Base-by-base conservation (phyloP, 2,329 filamentous ascomycete genomes). In the Reticulascus tulasneorum region DNA sequence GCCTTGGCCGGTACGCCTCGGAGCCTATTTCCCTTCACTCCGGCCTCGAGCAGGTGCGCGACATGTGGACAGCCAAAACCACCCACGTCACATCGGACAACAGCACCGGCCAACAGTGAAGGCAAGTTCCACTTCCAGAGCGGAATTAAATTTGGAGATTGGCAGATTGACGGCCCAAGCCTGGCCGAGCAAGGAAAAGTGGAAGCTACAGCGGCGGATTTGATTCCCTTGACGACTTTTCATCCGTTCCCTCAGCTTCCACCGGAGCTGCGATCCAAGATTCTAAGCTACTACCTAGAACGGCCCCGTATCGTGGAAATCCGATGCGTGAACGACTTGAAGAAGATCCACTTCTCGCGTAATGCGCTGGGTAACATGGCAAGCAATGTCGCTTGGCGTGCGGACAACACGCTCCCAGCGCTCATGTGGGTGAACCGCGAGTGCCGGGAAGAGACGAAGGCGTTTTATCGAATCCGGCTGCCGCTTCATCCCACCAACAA, bases 221-320 rank as follows among this genome's bases (percentile, higher is more conserved):
- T 23, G 11, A 16, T 6, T 7, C 27, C 37, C 13, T 37, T 40
- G 18, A 26, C 28, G 11, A 20, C 32, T 16, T 42, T 42, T 23
- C 59, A 53, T 24, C 47, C 55, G 27, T 73, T 73, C 42, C 44
- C 56, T 12, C 51, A 50, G 18, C 65, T 73, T 3, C 70, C 70
- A 1, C 48, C 60, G 10, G 70, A 73, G 46, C 53, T 73, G n/a
- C 66, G 70, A 10, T 54, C 71, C 19, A 64, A 61, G 37, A 68
- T 73, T 32, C 73, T 70, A 67, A 54, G 55, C 21, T 57, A 64
- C 45, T 70, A 60, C 45, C 51, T 70, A 15, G 64, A 67, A 1
- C 48, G 52, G 9, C 51, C 62, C 8, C 66, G 69, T 25, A 56
- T 73, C 31, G 62, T 73, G 20, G 58, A 66, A 1, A 52, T 71